phyloP scores from a whole-genome alignment of 108 stramenopile species.

The Pseudonitzschia multiseries region DNA sequence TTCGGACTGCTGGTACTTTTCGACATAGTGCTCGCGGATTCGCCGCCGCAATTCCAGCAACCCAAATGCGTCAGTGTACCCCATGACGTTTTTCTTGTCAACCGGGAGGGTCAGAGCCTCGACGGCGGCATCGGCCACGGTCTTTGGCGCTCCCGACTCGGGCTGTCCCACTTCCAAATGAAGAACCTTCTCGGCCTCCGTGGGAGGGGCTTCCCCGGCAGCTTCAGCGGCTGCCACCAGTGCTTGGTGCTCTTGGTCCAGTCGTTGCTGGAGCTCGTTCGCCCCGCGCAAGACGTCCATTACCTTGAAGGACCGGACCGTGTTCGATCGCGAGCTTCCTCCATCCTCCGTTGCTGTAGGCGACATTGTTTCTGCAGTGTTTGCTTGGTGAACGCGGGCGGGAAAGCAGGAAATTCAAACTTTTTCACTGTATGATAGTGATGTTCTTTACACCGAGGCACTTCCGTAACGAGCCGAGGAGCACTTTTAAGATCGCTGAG shows the following conservation, averaged over 20 bases:
- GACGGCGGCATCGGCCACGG: constrained; percentile 71
- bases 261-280: constrained; percentile 62
- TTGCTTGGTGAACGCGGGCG: too few species aligned
- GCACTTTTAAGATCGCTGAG: too few species aligned
- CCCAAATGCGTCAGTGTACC: constrained; percentile 93
- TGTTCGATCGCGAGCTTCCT: constrained; percentile 32
- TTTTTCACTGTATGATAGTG: too few species aligned
- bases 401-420: too few species aligned
- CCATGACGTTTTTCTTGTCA: constrained; percentile 48
- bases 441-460: too few species aligned
- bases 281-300: constrained; percentile 87
- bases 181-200: constrained; percentile 11
- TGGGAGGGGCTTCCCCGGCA: neutral
- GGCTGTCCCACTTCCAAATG: constrained; percentile 94
- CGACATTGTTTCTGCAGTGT: too few species aligned
- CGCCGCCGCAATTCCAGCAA: constrained; percentile 60
- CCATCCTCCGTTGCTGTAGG: too few species aligned
- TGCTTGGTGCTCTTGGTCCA: neutral
- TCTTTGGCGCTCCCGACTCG: constrained; percentile 71
- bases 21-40: constrained; percentile 68
- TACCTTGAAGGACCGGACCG: constrained; percentile 86
- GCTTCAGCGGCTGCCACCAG: neutral
- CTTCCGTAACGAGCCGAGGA: too few species aligned
- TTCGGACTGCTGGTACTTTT: constrained; percentile 47
- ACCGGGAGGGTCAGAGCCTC: constrained; percentile 40